Evolutionary conservation across 441 rosid genomes (phyloP).

Genomic region (Pelargonium fulgidum): DNA sequence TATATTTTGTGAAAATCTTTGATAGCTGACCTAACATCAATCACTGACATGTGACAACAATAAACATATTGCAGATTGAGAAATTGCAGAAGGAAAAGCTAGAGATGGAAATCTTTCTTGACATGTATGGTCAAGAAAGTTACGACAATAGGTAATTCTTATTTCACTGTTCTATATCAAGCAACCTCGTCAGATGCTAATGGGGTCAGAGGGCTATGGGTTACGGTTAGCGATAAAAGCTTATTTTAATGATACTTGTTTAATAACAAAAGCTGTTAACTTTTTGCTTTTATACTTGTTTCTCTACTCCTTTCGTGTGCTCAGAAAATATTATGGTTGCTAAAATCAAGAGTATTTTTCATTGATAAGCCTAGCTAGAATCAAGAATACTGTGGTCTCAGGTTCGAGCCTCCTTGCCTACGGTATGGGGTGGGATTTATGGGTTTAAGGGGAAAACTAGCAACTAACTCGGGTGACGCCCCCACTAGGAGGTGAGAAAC

Average conservation of each 20-base stretch:
- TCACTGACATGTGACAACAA: constrained; percentile 18
- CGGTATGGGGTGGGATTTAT: too few relatives aligned
- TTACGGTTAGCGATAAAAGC: neutral
- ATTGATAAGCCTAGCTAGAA: too few relatives aligned
- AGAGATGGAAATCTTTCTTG: constrained; percentile 64
- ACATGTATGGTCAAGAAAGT: constrained; percentile 69
- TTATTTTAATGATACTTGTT: neutral
- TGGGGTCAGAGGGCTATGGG: neutral
- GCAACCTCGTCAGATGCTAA: constrained; percentile 4
- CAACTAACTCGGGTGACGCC: too few relatives aligned
- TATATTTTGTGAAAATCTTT: neutral
- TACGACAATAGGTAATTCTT: constrained; percentile 61
- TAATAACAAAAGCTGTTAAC: neutral
- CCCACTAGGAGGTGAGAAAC: too few relatives aligned
- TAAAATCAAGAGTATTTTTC: too few relatives aligned
- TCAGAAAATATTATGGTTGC: neutral
- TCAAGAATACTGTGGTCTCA: too few relatives aligned
- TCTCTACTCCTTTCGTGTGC: neutral
- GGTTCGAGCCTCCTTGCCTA: too few relatives aligned
- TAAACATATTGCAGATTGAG: constrained; percentile 58
- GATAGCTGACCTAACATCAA: neutral
- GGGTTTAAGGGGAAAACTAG: too few relatives aligned
- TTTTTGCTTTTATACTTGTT: neutral
- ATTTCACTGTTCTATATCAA: neutral
- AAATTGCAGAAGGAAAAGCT: constrained; percentile 63